Conservation (phyloP, 805 yeast genomes). For the Sugiyamaella mastotermitis region DNA sequence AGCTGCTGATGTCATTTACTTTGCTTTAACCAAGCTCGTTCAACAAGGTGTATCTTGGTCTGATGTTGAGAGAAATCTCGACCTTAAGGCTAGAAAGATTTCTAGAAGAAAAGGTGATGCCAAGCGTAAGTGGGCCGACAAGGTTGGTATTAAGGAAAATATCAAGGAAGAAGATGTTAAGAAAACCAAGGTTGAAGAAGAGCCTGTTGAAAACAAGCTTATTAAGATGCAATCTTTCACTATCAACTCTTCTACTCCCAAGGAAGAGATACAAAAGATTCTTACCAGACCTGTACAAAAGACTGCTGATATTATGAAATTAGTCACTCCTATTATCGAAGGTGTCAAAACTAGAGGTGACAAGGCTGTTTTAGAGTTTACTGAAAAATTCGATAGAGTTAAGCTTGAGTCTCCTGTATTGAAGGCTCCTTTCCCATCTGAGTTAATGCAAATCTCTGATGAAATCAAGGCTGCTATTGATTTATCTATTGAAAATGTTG, state of each 20-base stretch:
- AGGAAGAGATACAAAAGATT: slow-evolving; percentile 49
- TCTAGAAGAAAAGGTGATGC: slow-evolving; percentile 96
- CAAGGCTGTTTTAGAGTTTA: slow-evolving; percentile 77
- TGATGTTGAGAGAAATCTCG: slow-evolving; percentile 81
- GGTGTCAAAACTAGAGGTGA: slow-evolving; percentile 77
- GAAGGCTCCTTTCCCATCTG: slow-evolving; percentile 79
- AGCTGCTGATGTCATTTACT: slow-evolving; percentile 82
- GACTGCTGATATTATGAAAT: slow-evolving; percentile 84
- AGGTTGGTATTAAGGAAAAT: slow-evolving; percentile 25
- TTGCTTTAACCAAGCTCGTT: slow-evolving; percentile 58
- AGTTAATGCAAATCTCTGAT: slow-evolving; percentile 63
- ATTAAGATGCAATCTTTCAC: slow-evolving; percentile 49
- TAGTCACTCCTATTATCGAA: slow-evolving; percentile 85
- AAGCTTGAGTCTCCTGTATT: slow-evolving; percentile 64
- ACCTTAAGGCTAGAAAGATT: slow-evolving; percentile 76
- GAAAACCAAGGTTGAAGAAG: slow-evolving; percentile 14
- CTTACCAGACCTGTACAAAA: slow-evolving; percentile 93
- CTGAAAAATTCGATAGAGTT: slow-evolving; percentile 89
- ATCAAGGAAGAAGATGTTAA: slow-evolving; percentile 13
- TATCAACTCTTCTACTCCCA: slow-evolving; percentile 33
- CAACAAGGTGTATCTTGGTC: slow-evolving; percentile 71
- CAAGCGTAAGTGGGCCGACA: slow-evolving; percentile 62
- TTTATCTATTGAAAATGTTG: slow-evolving; percentile 80
- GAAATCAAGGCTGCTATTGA: slow-evolving; percentile 83
- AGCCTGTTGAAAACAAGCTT: slow-evolving; percentile 2